Conservation (phyloP, 805 yeast species). For the Ogataea paraovalis region DNA sequence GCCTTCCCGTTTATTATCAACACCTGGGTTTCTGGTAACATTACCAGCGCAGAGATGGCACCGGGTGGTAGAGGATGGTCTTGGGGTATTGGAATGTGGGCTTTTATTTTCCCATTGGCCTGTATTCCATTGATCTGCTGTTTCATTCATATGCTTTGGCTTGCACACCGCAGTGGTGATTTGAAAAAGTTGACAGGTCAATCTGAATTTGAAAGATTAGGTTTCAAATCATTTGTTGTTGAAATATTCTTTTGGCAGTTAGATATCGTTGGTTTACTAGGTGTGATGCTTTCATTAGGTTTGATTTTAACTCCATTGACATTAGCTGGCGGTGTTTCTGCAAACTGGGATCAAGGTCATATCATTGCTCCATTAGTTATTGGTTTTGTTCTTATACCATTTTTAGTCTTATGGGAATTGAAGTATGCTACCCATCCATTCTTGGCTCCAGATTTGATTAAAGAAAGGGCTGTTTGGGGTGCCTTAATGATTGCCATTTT, state of each 20-base stretch:
- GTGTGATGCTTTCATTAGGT: conserved; percentile 55
- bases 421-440: conserved; percentile 58
- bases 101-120: conserved; percentile 65
- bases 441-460: conserved; percentile 53
- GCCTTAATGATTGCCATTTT: conserved; percentile 58
- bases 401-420: conserved; percentile 57
- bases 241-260: conserved; percentile 54
- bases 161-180: conserved; percentile 51
- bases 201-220: conserved; percentile 29
- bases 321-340: conserved; percentile 59
- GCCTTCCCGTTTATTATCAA: conserved; percentile 71
- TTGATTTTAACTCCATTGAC: conserved; percentile 70
- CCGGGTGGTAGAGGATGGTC: conserved; percentile 43
- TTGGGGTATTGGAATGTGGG: conserved; percentile 82
- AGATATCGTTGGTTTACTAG: conserved; percentile 59
- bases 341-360: conserved; percentile 56
- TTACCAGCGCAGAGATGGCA: conserved; percentile 35
- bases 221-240: conserved; percentile 30
- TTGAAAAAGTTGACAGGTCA: conserved; percentile 37
- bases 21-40: conserved; percentile 72
- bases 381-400: conserved; percentile 58
- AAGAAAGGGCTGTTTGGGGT: conserved; percentile 71
- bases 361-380: conserved; percentile 67
- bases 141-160: conserved; percentile 51
- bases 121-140: conserved; percentile 56